Base-by-base conservation (phyloP, 306 rosid genomes). In the Casuarina equisetifolia region DNA sequence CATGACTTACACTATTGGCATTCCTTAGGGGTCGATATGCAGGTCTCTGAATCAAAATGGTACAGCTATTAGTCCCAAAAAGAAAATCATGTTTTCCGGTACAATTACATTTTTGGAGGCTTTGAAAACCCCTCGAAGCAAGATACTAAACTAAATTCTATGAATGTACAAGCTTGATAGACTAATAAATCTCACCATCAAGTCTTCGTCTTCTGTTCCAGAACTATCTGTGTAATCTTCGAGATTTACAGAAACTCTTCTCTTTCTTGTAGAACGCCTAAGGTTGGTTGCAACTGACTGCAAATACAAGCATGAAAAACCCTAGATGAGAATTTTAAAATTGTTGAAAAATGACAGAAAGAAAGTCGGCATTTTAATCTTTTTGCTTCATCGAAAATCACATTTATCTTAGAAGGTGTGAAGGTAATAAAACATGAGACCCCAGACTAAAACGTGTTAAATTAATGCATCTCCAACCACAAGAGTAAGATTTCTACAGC, bases 191-290 rank as follows among this genome's bases (percentile, higher is more conserved):
- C 86, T 89, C 81, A 92, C 97, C 97, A 92, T 92, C 39, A 91
- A 76, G 82, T 90, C 96, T 51, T 81, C 89, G 55, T 89, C 92
- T 69, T 80, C 97, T 32, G 84, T 80, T 76, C 90, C 97, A 59
- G 97, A 89, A 80, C 87, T 86, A 78, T 88, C 96, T 3, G 82
- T 78, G 62, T 75, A 89, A 46, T 76, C 86, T 45, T 79, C 87
- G 67, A 80, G 90, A 80, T 81, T 84, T 74, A 73, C 84, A 19
- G 87, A 86, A 67, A 73, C 62, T 82, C 85, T 91, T 77, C 94
- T 86, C 84, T 86, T 85, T 76, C 97, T 84, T 1, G 89, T 89
- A 62, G 97, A 93, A 61, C 97, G 96, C 4, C 97, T 89, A 78
- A 86, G 96, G 76, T 86, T 89, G 83, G 83, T 78, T 70, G 77